Conservation (phyloP, 352 stramenopile species). For the Lagenidium giganteum region DNA sequence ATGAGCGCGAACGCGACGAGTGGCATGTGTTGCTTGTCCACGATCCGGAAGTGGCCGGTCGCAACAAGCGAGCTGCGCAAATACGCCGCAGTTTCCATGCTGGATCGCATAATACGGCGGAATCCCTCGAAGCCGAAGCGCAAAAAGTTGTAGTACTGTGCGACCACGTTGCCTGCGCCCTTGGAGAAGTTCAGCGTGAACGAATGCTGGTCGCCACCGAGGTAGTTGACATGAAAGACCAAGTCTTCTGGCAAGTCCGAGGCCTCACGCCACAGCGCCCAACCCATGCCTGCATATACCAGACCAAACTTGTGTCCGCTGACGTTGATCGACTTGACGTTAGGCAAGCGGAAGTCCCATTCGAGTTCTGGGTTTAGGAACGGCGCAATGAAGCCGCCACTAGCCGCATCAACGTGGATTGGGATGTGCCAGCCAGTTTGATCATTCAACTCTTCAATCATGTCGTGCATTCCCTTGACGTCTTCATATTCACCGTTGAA, state of each 20-base stretch:
- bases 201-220: slow-evolving; percentile 87
- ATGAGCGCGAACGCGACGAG: slow-evolving; percentile 85
- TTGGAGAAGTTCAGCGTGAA: slow-evolving; percentile 95
- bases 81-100: slow-evolving; percentile 82
- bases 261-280: slow-evolving; percentile 85
- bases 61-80: slow-evolving; percentile 66
- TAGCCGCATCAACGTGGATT: slow-evolving; percentile 90
- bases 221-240: slow-evolving; percentile 91
- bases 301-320: slow-evolving; percentile 94
- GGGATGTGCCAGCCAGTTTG: slow-evolving; percentile 80
- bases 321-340: slow-evolving; percentile 92
- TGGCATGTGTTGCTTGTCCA: slow-evolving; percentile 90
- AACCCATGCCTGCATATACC: slow-evolving; percentile 91
- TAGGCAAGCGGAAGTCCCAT: slow-evolving; percentile 89
- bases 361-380: slow-evolving; percentile 86
- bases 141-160: slow-evolving; percentile 93
- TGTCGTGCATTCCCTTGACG: slow-evolving; percentile 87
- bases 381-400: slow-evolving; percentile 89
- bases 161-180: slow-evolving; percentile 84
- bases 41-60: slow-evolving; percentile 84
- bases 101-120: slow-evolving; percentile 84
- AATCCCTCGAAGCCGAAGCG: slow-evolving; percentile 90
- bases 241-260: slow-evolving; percentile 81
- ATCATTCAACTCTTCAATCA: slow-evolving; percentile 82
- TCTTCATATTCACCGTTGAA: slow-evolving; percentile 93